Evolutionary conservation across 805 yeast species (phyloP).

Genomic region (Priceomyces medius): DNA sequence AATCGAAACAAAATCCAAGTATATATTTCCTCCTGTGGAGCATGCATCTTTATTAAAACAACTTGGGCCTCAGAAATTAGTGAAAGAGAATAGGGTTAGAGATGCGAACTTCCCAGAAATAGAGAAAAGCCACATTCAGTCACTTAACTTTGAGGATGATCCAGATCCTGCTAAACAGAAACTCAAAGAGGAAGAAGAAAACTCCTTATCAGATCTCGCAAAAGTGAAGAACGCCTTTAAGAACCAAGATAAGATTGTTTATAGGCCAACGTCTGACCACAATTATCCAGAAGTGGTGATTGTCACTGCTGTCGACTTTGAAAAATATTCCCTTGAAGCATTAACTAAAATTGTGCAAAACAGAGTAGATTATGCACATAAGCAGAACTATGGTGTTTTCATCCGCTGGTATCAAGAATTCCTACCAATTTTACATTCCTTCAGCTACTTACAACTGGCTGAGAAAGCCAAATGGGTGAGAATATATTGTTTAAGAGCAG

Average conservation of each 20-base stretch:
- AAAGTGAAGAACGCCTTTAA: constrained; percentile 57
- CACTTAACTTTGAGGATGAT: constrained; percentile 46
- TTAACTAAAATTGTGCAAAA: constrained; percentile 75
- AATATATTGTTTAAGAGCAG: constrained; percentile 68
- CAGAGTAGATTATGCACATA: constrained; percentile 83
- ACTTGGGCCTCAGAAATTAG: constrained; percentile 51
- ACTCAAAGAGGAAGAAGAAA: constrained; percentile 47
- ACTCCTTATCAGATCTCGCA: constrained; percentile 40
- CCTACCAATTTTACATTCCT: constrained; percentile 51
- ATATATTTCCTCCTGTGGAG: constrained; percentile 74
- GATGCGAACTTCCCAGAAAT: constrained; percentile 43
- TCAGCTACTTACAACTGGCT: constrained; percentile 39
- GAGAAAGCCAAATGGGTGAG: constrained; percentile 62
- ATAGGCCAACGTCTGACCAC: constrained; percentile 30
- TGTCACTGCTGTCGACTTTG: constrained; percentile 79
- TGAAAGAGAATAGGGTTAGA: constrained; percentile 46
- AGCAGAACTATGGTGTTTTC: constrained; percentile 78
- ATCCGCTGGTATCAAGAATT: constrained; percentile 86
- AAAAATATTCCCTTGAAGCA: constrained; percentile 56
- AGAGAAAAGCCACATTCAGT: constrained; percentile 33
- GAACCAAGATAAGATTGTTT: constrained; percentile 63
- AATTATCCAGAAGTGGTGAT: constrained; percentile 65
- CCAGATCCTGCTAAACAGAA: constrained; percentile 32
- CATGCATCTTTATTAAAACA: constrained; percentile 63
- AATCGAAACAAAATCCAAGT: constrained; percentile 48